phyloP scores from a whole-genome alignment of 805 yeast genomes.

The Candida andamanensis region DNA sequence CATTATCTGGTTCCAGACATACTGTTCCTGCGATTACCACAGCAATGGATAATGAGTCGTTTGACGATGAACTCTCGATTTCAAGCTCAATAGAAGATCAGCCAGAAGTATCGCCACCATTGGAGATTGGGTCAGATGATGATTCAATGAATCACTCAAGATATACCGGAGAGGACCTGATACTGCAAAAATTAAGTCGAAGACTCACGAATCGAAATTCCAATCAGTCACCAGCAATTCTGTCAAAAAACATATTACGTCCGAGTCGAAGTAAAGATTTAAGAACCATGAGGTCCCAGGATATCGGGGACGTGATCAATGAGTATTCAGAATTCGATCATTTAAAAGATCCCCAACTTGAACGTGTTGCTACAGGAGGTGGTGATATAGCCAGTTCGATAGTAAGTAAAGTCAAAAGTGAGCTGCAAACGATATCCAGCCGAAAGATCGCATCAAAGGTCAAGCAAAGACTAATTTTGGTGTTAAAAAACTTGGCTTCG shows the following conservation, averaged over 20 bases:
- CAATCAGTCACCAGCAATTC: no score
- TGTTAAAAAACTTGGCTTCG: slow-evolving; percentile 50
- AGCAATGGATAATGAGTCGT: background rate
- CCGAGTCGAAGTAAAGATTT: slow-evolving; percentile 10
- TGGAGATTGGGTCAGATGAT: no score
- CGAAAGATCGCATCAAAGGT: slow-evolving; percentile 4
- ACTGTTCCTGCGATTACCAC: background rate
- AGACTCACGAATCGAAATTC: slow-evolving; percentile 1
- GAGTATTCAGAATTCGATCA: slow-evolving; percentile 45
- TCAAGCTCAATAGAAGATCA: slow-evolving; percentile 8
- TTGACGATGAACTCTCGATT: slow-evolving; percentile 8
- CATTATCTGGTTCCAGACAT: background rate
- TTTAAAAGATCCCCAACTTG: slow-evolving; percentile 14
- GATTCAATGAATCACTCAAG: background rate
- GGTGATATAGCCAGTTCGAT: slow-evolving; percentile 16
- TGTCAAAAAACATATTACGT: slow-evolving; percentile 1
- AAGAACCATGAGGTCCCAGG: slow-evolving; percentile 18
- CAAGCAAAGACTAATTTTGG: slow-evolving; percentile 4
- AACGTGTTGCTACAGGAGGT: slow-evolving; percentile 16
- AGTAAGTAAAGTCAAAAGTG: background rate
- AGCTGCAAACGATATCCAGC: slow-evolving; percentile 2
- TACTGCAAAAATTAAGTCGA: slow-evolving; percentile 2
- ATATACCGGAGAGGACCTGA: background rate
- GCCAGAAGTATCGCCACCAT: slow-evolving; percentile 7
- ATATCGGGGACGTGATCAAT: slow-evolving; percentile 34